Evolutionary conservation across 2,329 filamentous ascomycete species (phyloP).

Genomic region (Coniochaeta ligniaria): DNA sequence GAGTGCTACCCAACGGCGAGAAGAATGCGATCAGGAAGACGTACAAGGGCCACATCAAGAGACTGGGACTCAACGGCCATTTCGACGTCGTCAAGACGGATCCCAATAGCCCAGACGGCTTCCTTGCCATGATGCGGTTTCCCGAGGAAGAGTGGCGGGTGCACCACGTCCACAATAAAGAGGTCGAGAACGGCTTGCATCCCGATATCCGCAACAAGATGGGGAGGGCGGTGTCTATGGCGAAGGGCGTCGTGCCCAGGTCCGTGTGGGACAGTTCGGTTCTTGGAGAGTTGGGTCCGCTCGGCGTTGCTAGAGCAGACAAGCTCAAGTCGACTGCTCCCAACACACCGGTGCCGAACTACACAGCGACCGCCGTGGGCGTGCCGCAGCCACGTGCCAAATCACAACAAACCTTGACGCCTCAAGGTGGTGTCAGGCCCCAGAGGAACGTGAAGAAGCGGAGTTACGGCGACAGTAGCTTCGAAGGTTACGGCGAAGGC

Average conservation of each 20-base stretch:
- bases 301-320: constrained; percentile 26
- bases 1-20: constrained; percentile 57
- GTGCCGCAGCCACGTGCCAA: constrained; percentile 27
- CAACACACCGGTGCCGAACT: constrained; percentile 38
- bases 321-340: constrained; percentile 42
- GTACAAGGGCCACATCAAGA: constrained; percentile 63
- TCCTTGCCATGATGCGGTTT: constrained; percentile 41
- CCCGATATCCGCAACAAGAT: constrained; percentile 34
- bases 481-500: constrained; percentile 66
- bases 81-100: constrained; percentile 55
- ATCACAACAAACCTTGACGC: constrained; percentile 25
- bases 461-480: constrained; percentile 68
- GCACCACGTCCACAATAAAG: constrained; percentile 44
- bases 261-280: constrained; percentile 50
- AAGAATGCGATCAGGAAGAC: constrained; percentile 62
- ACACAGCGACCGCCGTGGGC: constrained; percentile 13
- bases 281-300: constrained; percentile 46
- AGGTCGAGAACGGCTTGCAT: constrained; percentile 47
- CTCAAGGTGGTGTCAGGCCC: constrained; percentile 46
- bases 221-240: constrained; percentile 47
- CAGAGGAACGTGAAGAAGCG: constrained; percentile 66
- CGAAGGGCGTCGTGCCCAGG: constrained; percentile 48
- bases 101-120: constrained; percentile 40
- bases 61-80: constrained; percentile 51
- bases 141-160: constrained; percentile 53